Base-by-base conservation (phyloP, 148 eudicot species). In the Amaranthus hypochondriacus region DNA sequence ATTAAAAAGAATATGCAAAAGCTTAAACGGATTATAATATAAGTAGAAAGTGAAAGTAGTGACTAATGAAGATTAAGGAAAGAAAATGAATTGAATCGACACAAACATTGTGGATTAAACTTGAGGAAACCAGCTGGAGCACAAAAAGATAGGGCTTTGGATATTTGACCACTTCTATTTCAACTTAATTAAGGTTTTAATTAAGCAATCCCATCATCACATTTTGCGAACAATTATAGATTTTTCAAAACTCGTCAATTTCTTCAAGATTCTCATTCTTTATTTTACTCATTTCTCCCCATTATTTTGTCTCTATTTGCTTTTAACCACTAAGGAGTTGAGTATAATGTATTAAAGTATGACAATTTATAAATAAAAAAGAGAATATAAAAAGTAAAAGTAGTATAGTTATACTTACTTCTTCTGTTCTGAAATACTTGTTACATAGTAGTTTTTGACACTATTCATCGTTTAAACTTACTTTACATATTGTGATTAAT, bases 61-160 rank as follows among this genome's bases (percentile, higher is more conserved):
- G 14, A 62, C 6, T 63, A 63, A 18, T 11, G 14, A 63, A 13
- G 18, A 13, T 9, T 11, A 46, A 63, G 46, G 18, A 13, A 42
- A 46, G 53, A 58, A 72, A 10, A 69, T 47, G 5, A 71, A 15
- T 15, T 48, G 47, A 39, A 72, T 3, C 4, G 6, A 5, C 42
- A 59, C 11, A 61, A 18, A 49, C 66, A 39, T 51, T 15, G 48
- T 14, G 59, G 62, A 56, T 43, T 62, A 3, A 48, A 28, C 48
- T 28, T 50, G 67, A 60, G 66, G 67, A 53, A 72, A 72, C 56
- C 67, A 72, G 75, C 75, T 72, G 75, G 75, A 72, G 75, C 57
- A 72, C 75, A 60, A 63, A 53, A 49, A 75, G 7, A 9, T 8
- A 43, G 4, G 13, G 51, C 68, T 44, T 46, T 62, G 50, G 50